Conservation (phyloP, 352 stramenopile genomes). For the Peronosclerospora sorghi region DNA sequence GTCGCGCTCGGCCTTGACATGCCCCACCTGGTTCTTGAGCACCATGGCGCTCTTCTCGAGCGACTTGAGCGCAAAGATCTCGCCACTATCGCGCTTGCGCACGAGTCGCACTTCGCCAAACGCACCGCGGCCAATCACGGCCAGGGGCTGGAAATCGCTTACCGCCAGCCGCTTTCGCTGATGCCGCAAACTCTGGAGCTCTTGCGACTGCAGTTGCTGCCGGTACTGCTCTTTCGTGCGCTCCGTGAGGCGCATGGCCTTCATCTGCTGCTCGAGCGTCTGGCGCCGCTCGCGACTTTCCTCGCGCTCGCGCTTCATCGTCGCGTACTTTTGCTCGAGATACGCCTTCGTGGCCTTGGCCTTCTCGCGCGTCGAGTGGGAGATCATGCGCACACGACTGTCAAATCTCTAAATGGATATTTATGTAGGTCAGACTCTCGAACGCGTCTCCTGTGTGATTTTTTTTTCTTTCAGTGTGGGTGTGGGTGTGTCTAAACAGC, state of each 20-base stretch:
- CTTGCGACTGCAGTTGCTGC: slow-evolving; percentile 60
- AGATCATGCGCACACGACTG: slow-evolving; percentile 37
- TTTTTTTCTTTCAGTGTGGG: too few relatives aligned
- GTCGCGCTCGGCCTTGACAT: slow-evolving; percentile 96
- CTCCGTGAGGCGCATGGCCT: slow-evolving; percentile 64
- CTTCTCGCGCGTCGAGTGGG: slow-evolving; percentile 78
- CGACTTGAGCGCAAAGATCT: slow-evolving; percentile 88
- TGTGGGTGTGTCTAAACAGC: too few relatives aligned
- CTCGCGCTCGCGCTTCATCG: slow-evolving; percentile 83
- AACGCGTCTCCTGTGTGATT: too few relatives aligned
- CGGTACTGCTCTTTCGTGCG: slow-evolving; percentile 72
- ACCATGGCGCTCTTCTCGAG: slow-evolving; percentile 88
- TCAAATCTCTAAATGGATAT: neutral
- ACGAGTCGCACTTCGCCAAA: slow-evolving; percentile 96
- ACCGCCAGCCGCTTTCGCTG: slow-evolving; percentile 71
- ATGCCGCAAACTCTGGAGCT: slow-evolving; percentile 70
- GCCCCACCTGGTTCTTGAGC: slow-evolving; percentile 90
- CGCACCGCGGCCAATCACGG: slow-evolving; percentile 95
- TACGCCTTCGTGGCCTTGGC: slow-evolving; percentile 82
- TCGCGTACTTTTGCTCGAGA: slow-evolving; percentile 82
- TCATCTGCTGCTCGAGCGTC: slow-evolving; percentile 77
- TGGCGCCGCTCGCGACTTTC: slow-evolving; percentile 65
- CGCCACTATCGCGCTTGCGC: slow-evolving; percentile 68
- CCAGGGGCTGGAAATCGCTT: slow-evolving; percentile 94
- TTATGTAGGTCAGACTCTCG: neutral